phyloP scores from a whole-genome alignment of 192 early-diverging fungal species.

The Coemansia erecta region DNA sequence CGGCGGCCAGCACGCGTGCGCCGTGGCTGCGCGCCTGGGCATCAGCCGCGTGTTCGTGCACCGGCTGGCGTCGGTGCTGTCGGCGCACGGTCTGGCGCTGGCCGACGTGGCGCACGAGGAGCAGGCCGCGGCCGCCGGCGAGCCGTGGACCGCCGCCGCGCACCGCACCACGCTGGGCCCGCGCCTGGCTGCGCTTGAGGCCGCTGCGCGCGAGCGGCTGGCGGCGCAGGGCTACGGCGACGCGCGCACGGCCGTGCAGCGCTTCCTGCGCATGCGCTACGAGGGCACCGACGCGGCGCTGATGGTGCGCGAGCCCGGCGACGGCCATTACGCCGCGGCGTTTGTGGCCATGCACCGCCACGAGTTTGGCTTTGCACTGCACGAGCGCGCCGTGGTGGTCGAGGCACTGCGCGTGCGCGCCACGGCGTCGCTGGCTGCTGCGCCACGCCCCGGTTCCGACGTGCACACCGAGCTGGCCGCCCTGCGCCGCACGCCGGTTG shows the following conservation, averaged over 20 bases:
- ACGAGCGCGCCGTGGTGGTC: constrained; percentile 76
- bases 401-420: constrained; percentile 93
- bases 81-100: constrained; percentile 84
- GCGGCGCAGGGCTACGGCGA: constrained; percentile 67
- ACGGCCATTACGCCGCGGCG: constrained; percentile 55
- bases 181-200: constrained; percentile 55
- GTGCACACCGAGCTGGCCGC: constrained; percentile 57
- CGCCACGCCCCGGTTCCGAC: constrained; percentile 12
- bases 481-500: constrained; percentile 1
- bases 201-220: constrained; percentile 56
- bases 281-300: constrained; percentile 89
- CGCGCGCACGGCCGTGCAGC: constrained; percentile 56
- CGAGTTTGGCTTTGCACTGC: constrained; percentile 95
- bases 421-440: constrained; percentile 53
- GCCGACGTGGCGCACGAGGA: constrained; percentile 93
- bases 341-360: constrained; percentile 79
- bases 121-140: constrained; percentile 74
- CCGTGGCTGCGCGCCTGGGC: constrained; percentile 83
- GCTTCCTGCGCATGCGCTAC: constrained; percentile 88
- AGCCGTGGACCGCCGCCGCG: constrained; percentile 23
- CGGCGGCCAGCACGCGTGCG: constrained; percentile 95
- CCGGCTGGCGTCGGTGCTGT: constrained; percentile 86
- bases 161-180: constrained; percentile 47
- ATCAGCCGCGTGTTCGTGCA: constrained; percentile 86
- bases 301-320: constrained; percentile 76